phyloP scores from a whole-genome alignment of 257 asterid genomes.

The Solanum ossicruentum region DNA sequence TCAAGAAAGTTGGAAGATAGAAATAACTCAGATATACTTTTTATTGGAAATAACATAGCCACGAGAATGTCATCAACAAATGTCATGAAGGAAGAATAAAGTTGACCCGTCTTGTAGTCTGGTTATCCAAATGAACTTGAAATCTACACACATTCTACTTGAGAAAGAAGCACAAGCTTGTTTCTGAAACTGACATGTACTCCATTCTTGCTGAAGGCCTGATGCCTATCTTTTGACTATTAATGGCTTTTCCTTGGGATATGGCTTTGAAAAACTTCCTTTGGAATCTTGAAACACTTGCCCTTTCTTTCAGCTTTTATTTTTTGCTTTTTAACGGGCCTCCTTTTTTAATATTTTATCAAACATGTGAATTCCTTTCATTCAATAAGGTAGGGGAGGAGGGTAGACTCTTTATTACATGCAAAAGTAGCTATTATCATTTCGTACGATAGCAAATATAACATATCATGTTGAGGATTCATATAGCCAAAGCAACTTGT shows the following conservation, averaged over 20 bases:
- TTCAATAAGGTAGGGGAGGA: background rate
- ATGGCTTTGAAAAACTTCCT: background rate
- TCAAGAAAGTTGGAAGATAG: background rate
- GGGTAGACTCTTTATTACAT: background rate
- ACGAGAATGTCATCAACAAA: background rate
- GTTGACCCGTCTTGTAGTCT: background rate
- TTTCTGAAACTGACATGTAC: background rate
- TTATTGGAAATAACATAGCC: background rate
- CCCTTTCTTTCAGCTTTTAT: background rate
- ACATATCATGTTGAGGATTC: background rate
- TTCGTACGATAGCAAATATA: background rate
- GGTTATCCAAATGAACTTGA: background rate
- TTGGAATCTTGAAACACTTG: background rate
- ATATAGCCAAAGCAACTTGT: background rate
- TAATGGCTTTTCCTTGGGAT: background rate
- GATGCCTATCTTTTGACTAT: background rate
- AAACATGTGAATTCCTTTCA: background rate
- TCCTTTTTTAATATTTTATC: background rate
- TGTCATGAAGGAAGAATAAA: background rate
- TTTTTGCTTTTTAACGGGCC: background rate
- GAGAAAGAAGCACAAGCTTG: background rate
- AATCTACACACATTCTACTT: background rate
- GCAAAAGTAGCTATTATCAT: background rate
- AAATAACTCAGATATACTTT: background rate
- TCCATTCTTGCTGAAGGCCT: background rate